Conservation (phyloP, 805 yeast genomes). For the Clavispora asparagi region DNA sequence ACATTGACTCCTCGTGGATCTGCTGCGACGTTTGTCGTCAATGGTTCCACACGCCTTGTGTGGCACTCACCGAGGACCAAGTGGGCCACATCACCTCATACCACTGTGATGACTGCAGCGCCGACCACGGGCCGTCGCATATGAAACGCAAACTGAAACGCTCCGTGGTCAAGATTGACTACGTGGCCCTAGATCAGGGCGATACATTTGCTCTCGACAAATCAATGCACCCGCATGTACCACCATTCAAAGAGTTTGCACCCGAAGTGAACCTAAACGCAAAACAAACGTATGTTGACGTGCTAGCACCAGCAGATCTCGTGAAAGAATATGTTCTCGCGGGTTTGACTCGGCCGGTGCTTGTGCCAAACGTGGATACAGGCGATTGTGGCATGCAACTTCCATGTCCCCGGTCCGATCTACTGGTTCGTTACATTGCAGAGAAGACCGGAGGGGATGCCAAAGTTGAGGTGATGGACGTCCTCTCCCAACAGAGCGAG, state of each 20-base stretch:
- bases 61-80: conserved; percentile 16
- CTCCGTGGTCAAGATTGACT: conserved; percentile 54
- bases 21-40: conserved; percentile 50
- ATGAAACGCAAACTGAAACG: conserved; percentile 52
- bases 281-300: conserved; percentile 17
- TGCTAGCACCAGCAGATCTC: conserved; percentile 29
- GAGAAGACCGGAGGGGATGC: conserved; percentile 57
- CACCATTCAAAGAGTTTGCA: conserved; percentile 10
- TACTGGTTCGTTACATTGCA: conserved; percentile 54
- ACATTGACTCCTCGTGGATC: conserved; percentile 39
- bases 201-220: conserved; percentile 45
- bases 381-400: conserved; percentile 42
- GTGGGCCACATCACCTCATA: conserved; percentile 39
- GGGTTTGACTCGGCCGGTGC: conserved; percentile 40
- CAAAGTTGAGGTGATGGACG: conserved; percentile 83
- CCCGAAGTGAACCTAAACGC: conserved; percentile 8
- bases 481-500: conserved; percentile 66
- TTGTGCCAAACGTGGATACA: conserved; percentile 29
- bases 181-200: conserved; percentile 75
- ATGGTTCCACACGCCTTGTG: conserved; percentile 55
- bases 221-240: conserved; percentile 50
- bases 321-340: conserved; percentile 29
- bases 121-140: conserved; percentile 44
- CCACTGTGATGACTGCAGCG: conserved; percentile 51
- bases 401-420: conserved; percentile 37